phyloP scores from a whole-genome alignment of 108 stramenopile species.

The Chaetoceros muelleri region DNA sequence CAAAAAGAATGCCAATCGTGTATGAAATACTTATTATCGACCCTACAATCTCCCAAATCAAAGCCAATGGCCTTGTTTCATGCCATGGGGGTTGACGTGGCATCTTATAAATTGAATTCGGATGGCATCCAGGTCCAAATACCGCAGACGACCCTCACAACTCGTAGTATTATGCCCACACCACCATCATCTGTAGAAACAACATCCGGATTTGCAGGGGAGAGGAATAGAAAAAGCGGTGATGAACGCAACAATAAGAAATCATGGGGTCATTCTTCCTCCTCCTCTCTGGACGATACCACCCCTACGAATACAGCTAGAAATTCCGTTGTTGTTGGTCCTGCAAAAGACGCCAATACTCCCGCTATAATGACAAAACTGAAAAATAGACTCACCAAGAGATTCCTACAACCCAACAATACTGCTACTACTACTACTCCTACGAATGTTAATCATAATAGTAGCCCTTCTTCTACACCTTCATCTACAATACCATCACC shows the following conservation, averaged over 20 bases:
- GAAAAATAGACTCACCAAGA: background rate
- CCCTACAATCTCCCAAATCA: background rate
- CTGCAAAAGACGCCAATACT: no score
- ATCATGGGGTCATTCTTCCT: no score
- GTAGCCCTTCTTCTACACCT: constrained; percentile 2
- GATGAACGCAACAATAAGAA: background rate
- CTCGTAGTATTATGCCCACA: no score
- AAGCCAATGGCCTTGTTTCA: background rate
- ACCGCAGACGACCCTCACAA: no score
- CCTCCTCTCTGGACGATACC: no score
- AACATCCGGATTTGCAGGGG: background rate
- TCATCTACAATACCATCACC: constrained; percentile 4
- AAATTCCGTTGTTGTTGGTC: no score
- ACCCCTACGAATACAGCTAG: no score
- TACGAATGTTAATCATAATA: no score
- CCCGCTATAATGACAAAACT: background rate
- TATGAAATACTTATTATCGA: background rate
- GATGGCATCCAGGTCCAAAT: background rate
- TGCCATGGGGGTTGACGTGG: background rate
- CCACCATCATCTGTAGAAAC: no score
- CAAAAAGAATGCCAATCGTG: background rate
- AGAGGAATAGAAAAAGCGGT: background rate
- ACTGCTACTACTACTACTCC: background rate
- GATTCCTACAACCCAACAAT: background rate
- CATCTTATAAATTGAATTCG: background rate